Evolutionary conservation across 169 alveolate species (phyloP), one percentile per base, ranked within the genome.

Genomic region (Plasmodium knowlesi): DNA sequence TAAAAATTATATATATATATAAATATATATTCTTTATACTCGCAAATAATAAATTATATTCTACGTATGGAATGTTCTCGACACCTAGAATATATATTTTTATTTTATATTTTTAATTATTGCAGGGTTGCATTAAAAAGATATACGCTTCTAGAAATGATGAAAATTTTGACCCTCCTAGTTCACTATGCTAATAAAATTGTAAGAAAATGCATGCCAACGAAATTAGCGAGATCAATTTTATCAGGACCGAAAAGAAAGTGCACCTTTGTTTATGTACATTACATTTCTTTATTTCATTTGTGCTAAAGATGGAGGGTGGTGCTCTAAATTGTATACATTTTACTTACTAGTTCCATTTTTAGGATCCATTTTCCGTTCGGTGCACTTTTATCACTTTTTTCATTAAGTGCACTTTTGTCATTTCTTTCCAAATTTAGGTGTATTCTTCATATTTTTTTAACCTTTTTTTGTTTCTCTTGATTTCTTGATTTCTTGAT

Each of bases 81-180:
- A 37, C 34, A 14, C 43, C 34, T 8, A 28, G 3, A 28, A 57
- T 82, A 82, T 12, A 81, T 81, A 81, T 30, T 50, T 50, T 16
- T 74, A 32, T 81, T 81, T 19, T 82, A 50, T 22, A 16, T 67
- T 57, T 67, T 83, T 83, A 28, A 19, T 83, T 83, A 3, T n/a
- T n/a, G n/a, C 32, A 84, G 92, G n/a, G 92, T 84, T 84, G 54
- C 83, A n/a, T 46, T 84, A 70, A 84, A 84, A 37, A 71, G 92
- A 71, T 84, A 84, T 84, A 84, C 92, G 37, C 83, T 84, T 5
- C 50, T 84, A 72, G 92, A 84, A 28, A 84, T 84, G 83, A 84
- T 71, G 92, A 84, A 84, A 54, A 37, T 84, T 70, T 72, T 84
- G 39, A 84, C 82, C 10, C 83, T 84, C 46, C 83, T 84, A 39